Conservation (phyloP, 148 eudicot genomes). For the Arbutus unedo region DNA sequence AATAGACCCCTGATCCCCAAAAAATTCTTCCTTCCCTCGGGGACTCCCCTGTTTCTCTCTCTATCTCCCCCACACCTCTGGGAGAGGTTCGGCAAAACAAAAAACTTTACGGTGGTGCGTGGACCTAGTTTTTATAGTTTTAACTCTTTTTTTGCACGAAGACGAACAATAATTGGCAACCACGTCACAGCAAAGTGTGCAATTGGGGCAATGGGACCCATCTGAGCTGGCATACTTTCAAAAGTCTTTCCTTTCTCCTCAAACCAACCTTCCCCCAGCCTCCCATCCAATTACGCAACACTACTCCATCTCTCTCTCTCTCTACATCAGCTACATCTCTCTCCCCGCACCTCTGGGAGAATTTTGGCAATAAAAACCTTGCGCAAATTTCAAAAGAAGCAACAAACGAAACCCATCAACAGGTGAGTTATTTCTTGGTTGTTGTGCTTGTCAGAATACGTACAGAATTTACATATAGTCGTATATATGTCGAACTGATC, state of each 20-base stretch:
- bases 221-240: constrained; percentile 5
- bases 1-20: no score
- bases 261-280: background rate
- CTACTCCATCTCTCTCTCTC: background rate
- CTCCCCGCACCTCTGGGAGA: background rate
- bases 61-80: no score
- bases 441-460: background rate
- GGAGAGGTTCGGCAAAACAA: no score
- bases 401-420: background rate
- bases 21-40: no score
- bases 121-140: background rate
- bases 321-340: no score
- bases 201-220: constrained; percentile 12
- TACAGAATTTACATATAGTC: background rate
- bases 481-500: background rate
- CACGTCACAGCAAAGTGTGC: background rate
- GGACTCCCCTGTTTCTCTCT: no score
- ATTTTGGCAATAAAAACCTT: background rate
- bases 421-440: background rate
- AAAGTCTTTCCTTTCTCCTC: background rate
- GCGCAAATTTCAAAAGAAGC: constrained; percentile 7
- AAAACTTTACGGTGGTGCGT: background rate
- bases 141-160: background rate
- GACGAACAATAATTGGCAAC: constrained; percentile 8
- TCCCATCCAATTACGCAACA: background rate